Evolutionary conservation across 2,329 filamentous ascomycete species (phyloP).

Genomic region (Diaporthe caulivora): DNA sequence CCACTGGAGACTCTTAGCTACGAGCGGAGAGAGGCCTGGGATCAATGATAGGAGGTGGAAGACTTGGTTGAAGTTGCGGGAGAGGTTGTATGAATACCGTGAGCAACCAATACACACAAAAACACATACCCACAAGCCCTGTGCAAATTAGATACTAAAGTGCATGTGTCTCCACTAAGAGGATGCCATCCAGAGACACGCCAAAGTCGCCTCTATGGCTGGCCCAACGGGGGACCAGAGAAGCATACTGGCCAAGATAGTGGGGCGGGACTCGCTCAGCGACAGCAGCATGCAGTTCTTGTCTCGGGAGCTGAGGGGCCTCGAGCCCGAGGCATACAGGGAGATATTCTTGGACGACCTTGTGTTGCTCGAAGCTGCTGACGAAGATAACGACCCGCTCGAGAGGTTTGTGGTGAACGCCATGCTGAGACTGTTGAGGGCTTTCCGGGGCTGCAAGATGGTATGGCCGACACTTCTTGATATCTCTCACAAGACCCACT

Average conservation of each 20-base stretch:
- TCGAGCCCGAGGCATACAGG: slow-evolving; percentile 28
- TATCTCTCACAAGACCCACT: not conserved
- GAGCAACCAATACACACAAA: not conserved
- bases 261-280: slow-evolving; percentile 18
- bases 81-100: slow-evolving; percentile 31
- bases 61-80: slow-evolving; percentile 27
- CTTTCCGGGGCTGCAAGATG: slow-evolving; percentile 22
- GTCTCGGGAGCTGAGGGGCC: slow-evolving; percentile 31
- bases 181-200: slow-evolving; percentile 30
- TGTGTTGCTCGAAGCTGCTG: slow-evolving; percentile 26
- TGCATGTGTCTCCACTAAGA: not conserved
- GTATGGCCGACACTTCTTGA: not conserved
- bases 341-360: slow-evolving; percentile 27
- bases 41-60: slow-evolving; percentile 19
- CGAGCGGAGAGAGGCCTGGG: not conserved
- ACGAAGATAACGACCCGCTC: slow-evolving; percentile 8
- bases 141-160: not conserved
- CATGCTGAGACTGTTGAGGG: slow-evolving; percentile 12
- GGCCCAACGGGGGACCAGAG: slow-evolving; percentile 27
- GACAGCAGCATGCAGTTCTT: slow-evolving; percentile 22
- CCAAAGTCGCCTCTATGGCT: slow-evolving; percentile 12
- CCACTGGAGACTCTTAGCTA: slow-evolving; percentile 33
- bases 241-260: slow-evolving; percentile 22
- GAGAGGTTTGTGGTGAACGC: slow-evolving; percentile 27
- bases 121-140: not conserved